phyloP scores from a whole-genome alignment of 164 flowering plant species.

The Taxillus chinensis region DNA sequence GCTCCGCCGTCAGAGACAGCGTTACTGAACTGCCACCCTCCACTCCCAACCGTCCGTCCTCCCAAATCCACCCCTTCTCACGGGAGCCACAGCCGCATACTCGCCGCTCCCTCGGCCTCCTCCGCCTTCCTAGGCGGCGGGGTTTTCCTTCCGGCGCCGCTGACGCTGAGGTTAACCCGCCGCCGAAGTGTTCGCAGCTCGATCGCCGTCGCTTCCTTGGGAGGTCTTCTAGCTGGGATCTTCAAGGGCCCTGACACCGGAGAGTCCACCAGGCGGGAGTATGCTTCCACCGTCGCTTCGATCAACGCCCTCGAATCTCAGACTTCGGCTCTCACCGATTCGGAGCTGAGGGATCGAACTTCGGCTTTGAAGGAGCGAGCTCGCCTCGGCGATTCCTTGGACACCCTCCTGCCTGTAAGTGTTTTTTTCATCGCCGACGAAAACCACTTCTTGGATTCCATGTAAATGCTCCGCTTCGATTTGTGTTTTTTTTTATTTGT shows the following conservation, averaged over 20 bases:
- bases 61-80: too few relatives aligned
- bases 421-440: not conserved
- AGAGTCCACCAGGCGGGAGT: slow-evolving; percentile 67
- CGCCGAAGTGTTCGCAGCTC: slow-evolving; percentile 5
- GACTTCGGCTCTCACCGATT: slow-evolving; percentile 52
- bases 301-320: slow-evolving; percentile 56
- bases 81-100: too few relatives aligned
- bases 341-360: slow-evolving; percentile 62
- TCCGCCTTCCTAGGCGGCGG: too few relatives aligned
- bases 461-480: not conserved
- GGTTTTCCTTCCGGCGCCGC: not conserved
- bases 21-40: too few relatives aligned
- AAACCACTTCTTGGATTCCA: not conserved
- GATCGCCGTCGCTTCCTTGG: slow-evolving; percentile 35
- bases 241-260: slow-evolving; percentile 79
- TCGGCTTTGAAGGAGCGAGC: slow-evolving; percentile 48
- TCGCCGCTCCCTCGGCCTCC: too few relatives aligned
- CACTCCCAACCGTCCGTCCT: too few relatives aligned
- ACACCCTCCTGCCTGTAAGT: slow-evolving; percentile 80
- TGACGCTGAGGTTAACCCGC: not conserved
- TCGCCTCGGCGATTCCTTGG: slow-evolving; percentile 56
- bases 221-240: slow-evolving; percentile 65
- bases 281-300: slow-evolving; percentile 36
- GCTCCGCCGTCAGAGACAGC: too few relatives aligned
- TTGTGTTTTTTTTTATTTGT: not conserved